Base-by-base conservation (phyloP, 495 filamentous ascomycete species). In the Cudoniella acicularis region DNA sequence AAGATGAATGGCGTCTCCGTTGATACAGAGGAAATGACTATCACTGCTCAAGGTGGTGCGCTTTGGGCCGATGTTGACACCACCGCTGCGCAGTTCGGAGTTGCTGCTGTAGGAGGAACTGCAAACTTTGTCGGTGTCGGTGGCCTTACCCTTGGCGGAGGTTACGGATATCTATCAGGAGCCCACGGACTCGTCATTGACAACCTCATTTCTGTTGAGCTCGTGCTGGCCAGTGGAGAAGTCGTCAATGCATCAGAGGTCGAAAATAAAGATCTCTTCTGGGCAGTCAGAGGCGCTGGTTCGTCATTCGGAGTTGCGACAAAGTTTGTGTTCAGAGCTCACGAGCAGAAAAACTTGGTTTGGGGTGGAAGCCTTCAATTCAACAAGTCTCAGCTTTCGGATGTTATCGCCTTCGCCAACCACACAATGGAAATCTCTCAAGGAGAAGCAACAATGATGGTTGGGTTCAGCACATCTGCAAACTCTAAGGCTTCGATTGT, bases 41-140 rank as follows among this genome's bases (percentile, higher is more conserved):
- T 84, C 36, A 75, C 72, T 0, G 79, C 71, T 0, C 72, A 82
- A 61, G 83, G 83, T 25, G 84, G 84, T 26, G 72, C 71, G 25
- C 69, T 75, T 4, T 86, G 81, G 82, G 70, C 70, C 40, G 79
- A 85, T 53, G 79, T 87, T 49, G 82, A 86, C 59, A 69, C 69
- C 16, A 78, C 72, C 0, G 76, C 77, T 16, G 75, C 67, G 13
- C 63, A 73, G 43, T 68, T 79, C 56, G 77, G 75, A 0, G 68
- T 86, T 16, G 83, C 80, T 10, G 77, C 75, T 10, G 83, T 86
- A 3, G 83, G 82, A 3, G 83, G 83, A 4, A 85, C 81, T 0
- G 81, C 84, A 17, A 82, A 82, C 61, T 75, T 82, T 17, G 82
- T 79, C 21, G 83, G 84, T 24, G 75, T 86, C 21, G 82, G 81